Percentiles rank a stretch among this genome's conserved stretches.
These are phyloP conservation scores for Pestalotiopsis sp. DNA, from an alignment of 2,329 filamentous ascomycete species.

Conservation along the genomic window DNA sequence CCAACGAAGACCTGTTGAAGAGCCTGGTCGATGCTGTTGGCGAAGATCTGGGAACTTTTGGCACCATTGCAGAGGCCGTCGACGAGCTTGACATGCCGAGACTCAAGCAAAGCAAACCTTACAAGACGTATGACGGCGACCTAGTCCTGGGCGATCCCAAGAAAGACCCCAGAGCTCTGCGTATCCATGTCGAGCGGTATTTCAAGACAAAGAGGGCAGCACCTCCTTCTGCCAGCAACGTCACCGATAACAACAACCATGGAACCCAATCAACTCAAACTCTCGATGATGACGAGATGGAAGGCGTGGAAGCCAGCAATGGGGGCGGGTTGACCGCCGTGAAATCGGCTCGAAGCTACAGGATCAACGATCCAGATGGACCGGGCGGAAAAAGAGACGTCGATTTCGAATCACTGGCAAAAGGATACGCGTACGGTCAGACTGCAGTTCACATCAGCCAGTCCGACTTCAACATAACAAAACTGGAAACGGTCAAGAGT, in stretches of 20 bases:
- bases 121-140: slow-evolving; percentile 77
- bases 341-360: slow-evolving; percentile 78
- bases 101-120: slow-evolving; percentile 74
- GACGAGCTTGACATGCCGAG: slow-evolving; percentile 77
- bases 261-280: slow-evolving; percentile 55
- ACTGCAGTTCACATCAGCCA: slow-evolving; percentile 89
- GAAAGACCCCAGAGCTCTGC: slow-evolving; percentile 74
- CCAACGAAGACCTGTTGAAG: slow-evolving; percentile 73
- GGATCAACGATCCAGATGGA: slow-evolving; percentile 73
- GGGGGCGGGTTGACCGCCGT: slow-evolving; percentile 64
- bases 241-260: slow-evolving; percentile 59
- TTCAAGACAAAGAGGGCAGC: slow-evolving; percentile 81
- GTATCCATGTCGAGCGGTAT: slow-evolving; percentile 88
- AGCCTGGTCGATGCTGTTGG: slow-evolving; percentile 68
- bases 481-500: slow-evolving; percentile 73
- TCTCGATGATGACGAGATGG: slow-evolving; percentile 48
- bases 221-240: slow-evolving; percentile 76
- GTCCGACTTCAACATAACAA: slow-evolving; percentile 86
- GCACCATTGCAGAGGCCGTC: slow-evolving; percentile 85
- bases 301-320: slow-evolving; percentile 46
- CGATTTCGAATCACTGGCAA: slow-evolving; percentile 80
- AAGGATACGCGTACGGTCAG: slow-evolving; percentile 90
- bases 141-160: slow-evolving; percentile 78
- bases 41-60: slow-evolving; percentile 60
- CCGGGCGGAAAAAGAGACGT: slow-evolving; percentile 83